Base-by-base conservation (phyloP, 2,329 filamentous ascomycete genomes). In the Paraconiothyrium brasiliense region DNA sequence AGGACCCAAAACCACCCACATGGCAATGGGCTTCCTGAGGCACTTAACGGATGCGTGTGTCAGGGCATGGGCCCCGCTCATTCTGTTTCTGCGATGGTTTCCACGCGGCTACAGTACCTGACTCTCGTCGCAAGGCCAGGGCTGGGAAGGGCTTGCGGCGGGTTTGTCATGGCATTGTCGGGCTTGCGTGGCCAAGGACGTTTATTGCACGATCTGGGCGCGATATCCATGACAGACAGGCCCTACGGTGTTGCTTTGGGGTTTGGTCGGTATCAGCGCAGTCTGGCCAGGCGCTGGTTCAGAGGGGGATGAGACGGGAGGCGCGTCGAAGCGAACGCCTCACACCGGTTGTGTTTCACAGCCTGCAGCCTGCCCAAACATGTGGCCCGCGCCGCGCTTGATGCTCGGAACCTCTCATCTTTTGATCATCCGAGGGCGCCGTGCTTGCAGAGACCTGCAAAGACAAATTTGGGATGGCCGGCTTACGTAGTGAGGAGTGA, bases 211-310 rank as follows among this genome's bases (percentile, higher is more conserved):
- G 65, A 60, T 57, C 49, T 46, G 49, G 37, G 60, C 50, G 44
- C 57, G 57, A 61, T 56, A 71, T 55, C 65, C 60, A 67, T 67
- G 66, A 61, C 64, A 41, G 57, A 68, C 67, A 68, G 67, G 71
- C 62, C 63, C 41, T 48, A 16, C 35, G 37, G 65, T 46, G 51
- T 51, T 24, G 30, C 63, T 67, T 64, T 72, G 63, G 60, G 59
- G 68, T 63, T 32, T 56, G 55, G 48, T 34, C 58, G 70, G 76
- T 77, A 67, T 78, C 76, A 78, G 65, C 57, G 69, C 60, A 65
- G 77, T 77, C 69, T 76, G 75, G 76, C 64, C 67, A 72, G 68
- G 63, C 68, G 71, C 73, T 62, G 63, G 63, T 66, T 67, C 60
- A 59, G 68, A 64, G 64, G 61, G 20, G 63, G 67, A 67, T 78